These are phyloP conservation scores for Letharia lupina DNA, from an alignment of 495 filamentous ascomycete genomes.

Conservation along the genomic window DNA sequence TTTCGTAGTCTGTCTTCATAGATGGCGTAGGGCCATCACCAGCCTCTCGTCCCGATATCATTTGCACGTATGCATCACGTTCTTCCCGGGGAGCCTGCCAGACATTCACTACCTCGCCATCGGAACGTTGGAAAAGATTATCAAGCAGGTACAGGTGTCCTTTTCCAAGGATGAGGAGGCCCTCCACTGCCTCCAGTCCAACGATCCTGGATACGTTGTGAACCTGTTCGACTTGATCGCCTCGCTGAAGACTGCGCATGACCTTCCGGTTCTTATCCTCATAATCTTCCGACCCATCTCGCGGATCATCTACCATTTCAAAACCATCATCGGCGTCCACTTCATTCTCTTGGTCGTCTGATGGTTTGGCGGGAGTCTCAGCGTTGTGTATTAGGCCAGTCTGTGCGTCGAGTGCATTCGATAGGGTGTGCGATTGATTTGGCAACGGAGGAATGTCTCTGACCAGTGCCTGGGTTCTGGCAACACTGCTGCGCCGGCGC, in stretches of 20 bases:
- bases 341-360: slow-evolving; percentile 12
- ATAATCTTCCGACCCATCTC: slow-evolving; percentile 73
- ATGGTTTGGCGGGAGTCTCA: background rate
- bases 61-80: slow-evolving; percentile 87
- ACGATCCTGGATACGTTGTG: slow-evolving; percentile 93
- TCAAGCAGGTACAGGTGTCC: slow-evolving; percentile 88
- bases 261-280: slow-evolving; percentile 98
- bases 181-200: slow-evolving; percentile 85
- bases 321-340: slow-evolving; percentile 71
- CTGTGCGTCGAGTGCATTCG: background rate
- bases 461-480: slow-evolving; percentile 6
- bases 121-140: slow-evolving; percentile 84
- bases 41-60: slow-evolving; percentile 74
- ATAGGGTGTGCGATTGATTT: slow-evolving; percentile 4
- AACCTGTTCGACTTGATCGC: slow-evolving; percentile 86
- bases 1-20: slow-evolving; percentile 59
- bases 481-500: slow-evolving; percentile 15
- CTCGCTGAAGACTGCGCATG: slow-evolving; percentile 84
- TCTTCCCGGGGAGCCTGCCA: slow-evolving; percentile 89
- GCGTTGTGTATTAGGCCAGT: background rate
- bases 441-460: slow-evolving; percentile 15
- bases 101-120: slow-evolving; percentile 93
- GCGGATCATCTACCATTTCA: slow-evolving; percentile 84
- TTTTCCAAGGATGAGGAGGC: slow-evolving; percentile 88
- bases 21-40: slow-evolving; percentile 46